Evolutionary conservation across 2,329 filamentous ascomycete species (phyloP), one percentile per base, ranked within the genome.

Genomic region (Fusarium guadeloupense): DNA sequence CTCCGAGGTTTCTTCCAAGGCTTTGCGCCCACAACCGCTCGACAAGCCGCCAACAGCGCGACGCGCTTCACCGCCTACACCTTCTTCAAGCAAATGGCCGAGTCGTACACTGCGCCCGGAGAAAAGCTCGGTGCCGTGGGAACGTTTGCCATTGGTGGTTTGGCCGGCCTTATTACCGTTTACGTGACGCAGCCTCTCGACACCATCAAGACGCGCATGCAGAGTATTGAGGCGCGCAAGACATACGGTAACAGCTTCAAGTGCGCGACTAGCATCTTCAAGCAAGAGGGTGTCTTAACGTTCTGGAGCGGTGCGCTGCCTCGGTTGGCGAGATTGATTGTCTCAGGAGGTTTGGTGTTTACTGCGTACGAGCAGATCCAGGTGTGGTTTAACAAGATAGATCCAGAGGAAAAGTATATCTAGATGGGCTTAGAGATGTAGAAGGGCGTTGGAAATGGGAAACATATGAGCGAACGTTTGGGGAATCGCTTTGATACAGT

Each of bases 311-410:
- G 95, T 21, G 94, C 95, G 19, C 72, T 98, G 67, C 95, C 95
- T 1, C 83, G 95, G 48, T 77, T 99, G 70, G 94, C 88, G 20
- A 83, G 95, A 53, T 75, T 99, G 67, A 90, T 97, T 35, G 77
- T 98, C 76, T 97, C 93, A 71, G 95, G 95, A 51, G 95, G 95
- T 16, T 97, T 99, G 71, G 95, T 99, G 34, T 99, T 99, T 73
- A 96, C 95, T 19, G 96, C 98, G 89, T 95, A 97, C 75, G 94
- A 98, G 80, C 91, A 89, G 55, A 98, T 98, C 81, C 94, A 97
- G 47, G 70, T 59, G 17, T 59, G 93, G 54, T 87, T 99, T 81
- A 86, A 92, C 69, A 82, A 75, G 71, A 55, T 93, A 46, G 95
- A 99, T 74, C 95, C 95, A 1, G 85, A 96, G 70, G 87, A 88